phyloP scores from a whole-genome alignment of 2,329 filamentous ascomycete species.

The Neofusicoccum sp. region DNA sequence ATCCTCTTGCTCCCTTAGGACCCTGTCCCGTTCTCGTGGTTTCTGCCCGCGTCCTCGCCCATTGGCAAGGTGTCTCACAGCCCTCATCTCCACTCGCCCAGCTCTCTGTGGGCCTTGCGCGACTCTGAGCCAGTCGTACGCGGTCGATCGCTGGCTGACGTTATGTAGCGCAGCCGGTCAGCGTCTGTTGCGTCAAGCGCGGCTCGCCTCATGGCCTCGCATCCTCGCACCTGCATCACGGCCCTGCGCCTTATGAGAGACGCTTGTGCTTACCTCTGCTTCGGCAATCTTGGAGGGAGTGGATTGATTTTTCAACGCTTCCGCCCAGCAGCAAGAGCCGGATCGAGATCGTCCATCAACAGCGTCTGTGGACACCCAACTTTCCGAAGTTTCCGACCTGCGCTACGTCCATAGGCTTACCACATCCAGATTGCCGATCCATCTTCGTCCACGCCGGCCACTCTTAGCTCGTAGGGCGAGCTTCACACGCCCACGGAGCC shows the following conservation, averaged over 20 bases:
- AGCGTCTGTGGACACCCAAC: background rate
- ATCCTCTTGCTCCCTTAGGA: conserved; percentile 9
- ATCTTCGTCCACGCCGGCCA: background rate
- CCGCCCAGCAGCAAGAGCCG: background rate
- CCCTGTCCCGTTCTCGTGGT: background rate
- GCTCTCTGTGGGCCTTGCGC: background rate
- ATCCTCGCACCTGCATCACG: background rate
- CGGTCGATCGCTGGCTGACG: background rate
- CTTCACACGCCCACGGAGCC: background rate
- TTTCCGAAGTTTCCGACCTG: background rate
- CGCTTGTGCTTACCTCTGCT: background rate
- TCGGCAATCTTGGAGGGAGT: background rate
- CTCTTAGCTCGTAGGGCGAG: background rate
- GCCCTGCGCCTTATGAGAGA: background rate
- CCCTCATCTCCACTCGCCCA: background rate
- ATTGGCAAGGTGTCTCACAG: background rate
- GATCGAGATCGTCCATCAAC: background rate
- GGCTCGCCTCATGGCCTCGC: background rate
- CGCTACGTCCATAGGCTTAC: background rate
- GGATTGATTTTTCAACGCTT: background rate
- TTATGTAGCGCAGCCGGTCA: background rate
- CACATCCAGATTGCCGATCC: background rate
- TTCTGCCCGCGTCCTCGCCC: background rate
- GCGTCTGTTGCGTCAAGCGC: background rate
- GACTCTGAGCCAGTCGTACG: background rate